Evolutionary conservation across 1,139 yeast species (phyloP), one percentile per base, ranked within the genome.

Genomic region (Zygoascus hellenicus): DNA sequence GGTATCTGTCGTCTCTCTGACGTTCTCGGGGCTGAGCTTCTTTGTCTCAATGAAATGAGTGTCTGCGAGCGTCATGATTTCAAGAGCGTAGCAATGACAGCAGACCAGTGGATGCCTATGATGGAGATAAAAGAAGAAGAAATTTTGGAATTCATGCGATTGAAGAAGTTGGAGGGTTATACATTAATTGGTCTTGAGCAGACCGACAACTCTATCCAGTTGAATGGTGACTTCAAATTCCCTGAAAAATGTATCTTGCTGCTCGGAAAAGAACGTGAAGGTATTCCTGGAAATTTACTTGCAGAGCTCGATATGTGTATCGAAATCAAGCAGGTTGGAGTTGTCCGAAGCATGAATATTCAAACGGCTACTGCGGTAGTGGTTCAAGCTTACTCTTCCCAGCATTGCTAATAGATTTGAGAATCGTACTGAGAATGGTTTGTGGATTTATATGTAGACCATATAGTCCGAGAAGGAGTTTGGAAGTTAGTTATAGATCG

Each of bases 101-200:
- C 97, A 1, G 97, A 90, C 56, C 73, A 76, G 51, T 90, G 97
- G 97, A 86, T 89, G 95, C 97, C 97, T 1, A 83, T 90, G 80
- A 62, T 69, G n/a, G 92, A 89, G 61, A 95, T 89, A 2, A 52
- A 50, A 40, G 72, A 76, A 6, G 78, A 69, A 1, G 72, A 71
- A 5, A 80, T 89, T 41, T 64, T 70, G 4, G 64, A 66, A 1
- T 90, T 71, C 58, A 74, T 90, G 76, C 68, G 71, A 49, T 64
- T 64, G 42, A 83, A 83, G 70, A 86, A 87, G 64, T 69, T 65
- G 34, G 83, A 85, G 51, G 97, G 97, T 0, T 90, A 88, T 61
- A 84, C 95, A 0, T 68, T 90, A 49, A 82, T 90, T 54, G 97
- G 97, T 0, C 72, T 90, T 42, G 97, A 90, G 58, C 97, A 90